Conservation (phyloP, 2,329 filamentous ascomycete genomes). For the Sporothrix luriei region DNA sequence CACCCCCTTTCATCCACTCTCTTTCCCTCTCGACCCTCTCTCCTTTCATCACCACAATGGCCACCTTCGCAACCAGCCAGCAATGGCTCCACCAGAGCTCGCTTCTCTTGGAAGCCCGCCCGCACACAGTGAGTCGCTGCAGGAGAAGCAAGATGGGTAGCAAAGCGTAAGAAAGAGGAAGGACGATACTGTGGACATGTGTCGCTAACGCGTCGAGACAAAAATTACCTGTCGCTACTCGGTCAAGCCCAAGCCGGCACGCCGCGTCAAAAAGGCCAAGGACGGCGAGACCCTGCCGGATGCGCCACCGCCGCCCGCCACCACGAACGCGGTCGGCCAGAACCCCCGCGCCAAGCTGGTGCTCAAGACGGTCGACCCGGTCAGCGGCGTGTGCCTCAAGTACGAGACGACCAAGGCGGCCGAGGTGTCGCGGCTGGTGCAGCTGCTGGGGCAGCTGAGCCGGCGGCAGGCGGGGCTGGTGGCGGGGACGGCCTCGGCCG, state of each 20-base stretch:
- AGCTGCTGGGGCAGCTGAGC: slow-evolving; percentile 74
- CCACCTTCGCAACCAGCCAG: slow-evolving; percentile 77
- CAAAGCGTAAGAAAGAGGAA: not conserved
- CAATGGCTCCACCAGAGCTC: slow-evolving; percentile 90
- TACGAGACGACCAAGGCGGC: slow-evolving; percentile 89
- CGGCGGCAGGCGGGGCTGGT: slow-evolving; percentile 65
- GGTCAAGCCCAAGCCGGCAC: slow-evolving; percentile 53
- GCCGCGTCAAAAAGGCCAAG: slow-evolving; percentile 35
- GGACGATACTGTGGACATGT: not conserved
- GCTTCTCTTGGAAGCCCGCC: slow-evolving; percentile 82
- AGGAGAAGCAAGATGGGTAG: too few relatives aligned
- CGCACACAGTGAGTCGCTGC: slow-evolving; percentile 64
- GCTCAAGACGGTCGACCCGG: slow-evolving; percentile 87
- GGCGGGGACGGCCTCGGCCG: slow-evolving; percentile 46
- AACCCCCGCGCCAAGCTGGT: slow-evolving; percentile 69
- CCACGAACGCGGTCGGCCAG: slow-evolving; percentile 37
- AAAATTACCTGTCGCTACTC: slow-evolving; percentile 92
- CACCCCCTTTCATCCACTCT: not conserved
- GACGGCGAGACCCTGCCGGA: slow-evolving; percentile 39
- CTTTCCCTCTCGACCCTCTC: not conserved
- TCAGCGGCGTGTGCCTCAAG: slow-evolving; percentile 79
- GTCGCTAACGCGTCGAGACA: slow-evolving; percentile 58
- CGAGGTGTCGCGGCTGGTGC: slow-evolving; percentile 82
- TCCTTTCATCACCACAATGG: slow-evolving; percentile 59
- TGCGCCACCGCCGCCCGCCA: slow-evolving; percentile 34